Percentiles rank a stretch among this genome's conserved stretches.
phyloP scores from a whole-genome alignment of 768 basidiomycete genomes.

The Tylopilus sp. region DNA sequence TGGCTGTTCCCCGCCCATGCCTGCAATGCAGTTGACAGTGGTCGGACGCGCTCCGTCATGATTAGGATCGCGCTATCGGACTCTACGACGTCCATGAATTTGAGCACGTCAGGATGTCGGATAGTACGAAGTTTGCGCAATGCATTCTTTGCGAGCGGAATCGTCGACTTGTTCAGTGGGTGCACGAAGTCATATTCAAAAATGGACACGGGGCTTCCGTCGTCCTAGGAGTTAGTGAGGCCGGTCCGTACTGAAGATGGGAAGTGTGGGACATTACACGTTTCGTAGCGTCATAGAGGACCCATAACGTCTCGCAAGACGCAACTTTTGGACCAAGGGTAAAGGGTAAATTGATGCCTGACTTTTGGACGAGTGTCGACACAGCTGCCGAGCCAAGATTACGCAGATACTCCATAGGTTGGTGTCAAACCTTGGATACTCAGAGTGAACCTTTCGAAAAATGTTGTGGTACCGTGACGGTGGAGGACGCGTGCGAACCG shows the following conservation, averaged over 20 bases:
- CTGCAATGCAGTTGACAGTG: constrained; percentile 59
- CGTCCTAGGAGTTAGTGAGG: constrained; percentile 60
- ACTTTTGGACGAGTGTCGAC: constrained; percentile 88
- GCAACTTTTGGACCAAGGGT: constrained; percentile 71
- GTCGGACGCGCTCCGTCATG: constrained; percentile 90
- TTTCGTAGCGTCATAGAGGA: constrained; percentile 83
- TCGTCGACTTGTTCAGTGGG: constrained; percentile 49
- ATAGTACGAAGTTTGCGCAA: constrained; percentile 86
- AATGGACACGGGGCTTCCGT: constrained; percentile 77
- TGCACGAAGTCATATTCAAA: constrained; percentile 88
- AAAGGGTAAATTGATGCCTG: constrained; percentile 87
- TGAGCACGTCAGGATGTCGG: constrained; percentile 94
- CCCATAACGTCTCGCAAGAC: constrained; percentile 75
- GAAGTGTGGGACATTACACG: constrained; percentile 48
- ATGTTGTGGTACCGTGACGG: too few relatives aligned
- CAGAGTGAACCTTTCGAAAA: too few relatives aligned
- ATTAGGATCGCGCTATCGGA: constrained; percentile 85
- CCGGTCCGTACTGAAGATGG: constrained; percentile 9
- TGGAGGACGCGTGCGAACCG: too few relatives aligned
- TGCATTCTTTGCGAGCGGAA: constrained; percentile 84
- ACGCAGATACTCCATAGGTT: constrained; percentile 74
- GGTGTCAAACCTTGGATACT: too few relatives aligned
- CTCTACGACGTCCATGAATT: constrained; percentile 91
- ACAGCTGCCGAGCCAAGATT: constrained; percentile 84
- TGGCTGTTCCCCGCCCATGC: constrained; percentile 58